A percentile compares a stretch with the other conserved stretches of the same genome.
These are phyloP conservation scores for Sclerotinia minor DNA, from an alignment of 2,329 filamentous ascomycete species.

Conservation along the genomic window DNA sequence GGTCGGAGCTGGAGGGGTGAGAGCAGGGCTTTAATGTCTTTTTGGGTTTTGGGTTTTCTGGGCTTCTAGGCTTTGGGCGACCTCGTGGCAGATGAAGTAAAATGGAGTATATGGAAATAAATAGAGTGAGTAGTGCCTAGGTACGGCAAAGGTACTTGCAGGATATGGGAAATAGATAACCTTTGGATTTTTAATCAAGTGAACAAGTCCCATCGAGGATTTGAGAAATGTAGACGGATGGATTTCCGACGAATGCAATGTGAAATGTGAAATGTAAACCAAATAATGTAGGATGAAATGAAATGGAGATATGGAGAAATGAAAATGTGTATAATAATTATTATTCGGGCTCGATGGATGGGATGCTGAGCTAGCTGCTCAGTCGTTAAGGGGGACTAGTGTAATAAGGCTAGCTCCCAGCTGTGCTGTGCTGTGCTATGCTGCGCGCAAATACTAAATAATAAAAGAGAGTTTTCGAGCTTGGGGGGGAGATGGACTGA, in stretches of 20 bases:
- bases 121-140: no score
- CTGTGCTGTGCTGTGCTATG: not conserved
- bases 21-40: not conserved
- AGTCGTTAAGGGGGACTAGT: not conserved
- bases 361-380: not conserved
- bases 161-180: no score
- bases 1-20: constrained; percentile 26
- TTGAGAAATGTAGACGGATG: not conserved
- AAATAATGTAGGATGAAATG: no score
- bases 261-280: not conserved
- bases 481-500: not conserved
- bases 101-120: no score
- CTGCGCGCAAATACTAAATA: not conserved
- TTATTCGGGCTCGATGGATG: not conserved
- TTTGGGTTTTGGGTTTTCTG: not conserved
- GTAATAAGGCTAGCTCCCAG: constrained; percentile 9
- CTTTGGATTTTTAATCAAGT: not conserved
- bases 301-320: not conserved
- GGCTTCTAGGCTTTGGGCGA: not conserved
- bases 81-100: not conserved
- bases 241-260: not conserved
- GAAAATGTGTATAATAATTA: not conserved
- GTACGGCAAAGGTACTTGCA: no score
- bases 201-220: not conserved
- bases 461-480: constrained; percentile 11